A percentile compares a stretch with the other conserved stretches of the same genome.
phyloP scores from a whole-genome alignment of 2,329 filamentous ascomycete species.

The Fusarium albidum region DNA sequence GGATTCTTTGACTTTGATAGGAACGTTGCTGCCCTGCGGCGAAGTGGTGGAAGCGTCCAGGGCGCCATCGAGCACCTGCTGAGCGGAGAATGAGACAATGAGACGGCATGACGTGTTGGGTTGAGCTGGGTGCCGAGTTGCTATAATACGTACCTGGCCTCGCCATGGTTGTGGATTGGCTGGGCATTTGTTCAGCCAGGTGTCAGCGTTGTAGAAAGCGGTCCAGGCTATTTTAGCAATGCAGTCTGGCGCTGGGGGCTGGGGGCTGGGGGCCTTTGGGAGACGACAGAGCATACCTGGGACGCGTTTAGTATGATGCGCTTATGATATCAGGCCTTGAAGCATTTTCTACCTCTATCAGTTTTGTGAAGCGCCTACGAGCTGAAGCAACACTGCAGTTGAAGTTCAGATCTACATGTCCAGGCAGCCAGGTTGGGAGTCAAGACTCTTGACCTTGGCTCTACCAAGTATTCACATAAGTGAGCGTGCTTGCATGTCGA shows the following conservation, averaged over 20 bases:
- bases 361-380: too few relatives aligned
- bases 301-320: slow-evolving; percentile 30
- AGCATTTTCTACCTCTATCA: too few relatives aligned
- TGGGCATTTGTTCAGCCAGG: slow-evolving; percentile 14
- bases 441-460: too few relatives aligned
- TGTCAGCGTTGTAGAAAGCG: slow-evolving; percentile 13
- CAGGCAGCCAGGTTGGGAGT: too few relatives aligned
- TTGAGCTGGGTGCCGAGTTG: not conserved
- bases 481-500: too few relatives aligned
- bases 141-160: slow-evolving; percentile 3
- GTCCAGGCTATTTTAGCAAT: slow-evolving; percentile 27
- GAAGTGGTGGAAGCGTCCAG: slow-evolving; percentile 92
- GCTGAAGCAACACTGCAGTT: too few relatives aligned
- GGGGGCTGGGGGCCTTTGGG: slow-evolving; percentile 6
- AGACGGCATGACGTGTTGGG: not conserved
- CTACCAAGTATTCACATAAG: too few relatives aligned
- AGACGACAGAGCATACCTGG: slow-evolving; percentile 20
- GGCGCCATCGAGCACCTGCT: slow-evolving; percentile 84
- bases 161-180: slow-evolving; percentile 1
- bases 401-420: too few relatives aligned
- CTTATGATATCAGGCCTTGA: slow-evolving; percentile 37
- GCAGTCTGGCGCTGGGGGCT: slow-evolving; percentile 20
- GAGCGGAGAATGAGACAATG: slow-evolving; percentile 39
- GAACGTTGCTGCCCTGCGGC: slow-evolving; percentile 86
- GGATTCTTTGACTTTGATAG: slow-evolving; percentile 97